Evolutionary conservation across 2,329 filamentous ascomycete species (phyloP), one percentile per base, ranked within the genome.

Genomic region (Chaetoscypha palmicola): DNA sequence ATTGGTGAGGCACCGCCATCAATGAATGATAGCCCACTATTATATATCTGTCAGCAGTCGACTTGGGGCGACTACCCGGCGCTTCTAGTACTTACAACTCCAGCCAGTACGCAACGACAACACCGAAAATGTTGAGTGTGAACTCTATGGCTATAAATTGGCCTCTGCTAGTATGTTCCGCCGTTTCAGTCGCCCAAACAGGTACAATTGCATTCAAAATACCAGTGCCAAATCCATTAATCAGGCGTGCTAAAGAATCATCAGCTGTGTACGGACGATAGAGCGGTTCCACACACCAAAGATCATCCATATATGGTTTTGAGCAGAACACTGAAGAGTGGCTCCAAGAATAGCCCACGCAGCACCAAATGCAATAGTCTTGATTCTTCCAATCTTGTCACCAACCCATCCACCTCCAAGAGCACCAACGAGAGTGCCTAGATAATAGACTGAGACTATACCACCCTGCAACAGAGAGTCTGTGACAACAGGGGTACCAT

Each of bases 141-240:
- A 87, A 86, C 55, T 86, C 82, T 42, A 84, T 79, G 8, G 80
- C 78, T 45, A 86, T 77, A 50, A 84, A 83, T 37, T 79, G 72
- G 4, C 83, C 83, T 31, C 83, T 73, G 2, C 76, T 79, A 0
- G 74, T 83, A 55, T 85, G 78, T 30, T 81, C 75, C 0, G 79
- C 76, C 0, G 66, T 66, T 52, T 69, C 65, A 20, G 62, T 60
- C 50, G 64, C 62, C 62, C 65, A 69, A 5, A 66, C 64, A 7
- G 66, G 66, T 12, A 68, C 64, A 16, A 66, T 66, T 11, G 64
- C 64, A 47, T 62, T 66, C 11, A 67, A 55, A 41, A 65, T 60
- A 1, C 66, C 63, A 24, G 66, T 59, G 9, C 64, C 65, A 7
- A 66, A 51, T 0, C 68, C 68, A 7, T 66, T 61, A 16, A 69